Percentiles rank a stretch among this genome's conserved stretches.
Conservation (phyloP, 1,139 yeast genomes). For the Taphrina wiesneri region DNA sequence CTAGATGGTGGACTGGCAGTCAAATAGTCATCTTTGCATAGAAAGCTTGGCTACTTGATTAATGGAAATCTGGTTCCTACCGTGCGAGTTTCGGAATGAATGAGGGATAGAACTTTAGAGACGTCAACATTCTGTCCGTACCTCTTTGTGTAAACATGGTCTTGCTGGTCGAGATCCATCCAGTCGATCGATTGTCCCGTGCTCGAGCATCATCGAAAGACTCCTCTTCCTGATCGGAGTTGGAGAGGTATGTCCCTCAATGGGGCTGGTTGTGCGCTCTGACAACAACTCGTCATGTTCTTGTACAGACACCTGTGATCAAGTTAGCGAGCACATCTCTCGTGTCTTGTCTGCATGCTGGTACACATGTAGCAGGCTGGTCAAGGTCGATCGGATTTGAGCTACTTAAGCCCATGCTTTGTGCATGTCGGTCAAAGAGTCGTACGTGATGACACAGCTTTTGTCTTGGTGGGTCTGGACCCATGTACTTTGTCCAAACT, state of each 20-base stretch:
- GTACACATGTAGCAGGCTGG: background rate
- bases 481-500: background rate
- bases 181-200: background rate
- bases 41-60: no score
- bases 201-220: background rate
- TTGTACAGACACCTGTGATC: background rate
- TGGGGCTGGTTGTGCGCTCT: background rate
- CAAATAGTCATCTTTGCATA: background rate
- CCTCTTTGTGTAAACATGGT: background rate
- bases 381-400: background rate
- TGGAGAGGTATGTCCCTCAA: background rate
- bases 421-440: background rate
- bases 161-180: background rate
- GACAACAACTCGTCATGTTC: background rate
- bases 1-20: conserved; percentile 12
- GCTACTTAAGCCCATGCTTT: background rate
- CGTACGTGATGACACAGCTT: background rate
- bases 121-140: no score
- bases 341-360: background rate
- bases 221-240: background rate
- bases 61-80: no score
- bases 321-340: background rate
- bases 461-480: background rate
- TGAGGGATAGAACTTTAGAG: no score
- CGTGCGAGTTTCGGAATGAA: no score